Conservation (phyloP, 2,329 filamentous ascomycete species). For the Epichloe baconii region DNA sequence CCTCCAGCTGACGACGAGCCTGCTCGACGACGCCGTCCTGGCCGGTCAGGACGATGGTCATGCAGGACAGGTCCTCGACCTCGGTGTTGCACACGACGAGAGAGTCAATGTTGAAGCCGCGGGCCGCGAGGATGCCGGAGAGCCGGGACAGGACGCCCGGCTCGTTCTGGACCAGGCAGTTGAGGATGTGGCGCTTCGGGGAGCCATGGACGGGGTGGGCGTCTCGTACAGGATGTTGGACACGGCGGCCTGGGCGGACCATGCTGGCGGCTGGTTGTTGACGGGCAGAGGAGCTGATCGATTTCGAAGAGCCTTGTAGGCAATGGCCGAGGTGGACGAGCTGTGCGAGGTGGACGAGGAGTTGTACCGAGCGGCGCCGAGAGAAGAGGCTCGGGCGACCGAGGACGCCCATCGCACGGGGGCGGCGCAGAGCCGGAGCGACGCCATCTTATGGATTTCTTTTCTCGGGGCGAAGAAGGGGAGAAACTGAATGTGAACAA, state of each 20-base stretch:
- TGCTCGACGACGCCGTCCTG: conserved; percentile 97
- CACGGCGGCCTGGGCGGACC: conserved; percentile 88
- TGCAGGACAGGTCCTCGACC: conserved; percentile 89
- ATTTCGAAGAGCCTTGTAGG: conserved; percentile 93
- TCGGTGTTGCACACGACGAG: conserved; percentile 97
- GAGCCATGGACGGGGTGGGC: conserved; percentile 66
- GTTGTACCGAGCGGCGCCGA: conserved; percentile 22
- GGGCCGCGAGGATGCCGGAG: conserved; percentile 86
- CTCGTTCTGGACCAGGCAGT: conserved; percentile 98
- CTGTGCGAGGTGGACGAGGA: conserved; percentile 39
- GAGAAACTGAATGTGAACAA: no score
- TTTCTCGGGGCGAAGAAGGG: neutral
- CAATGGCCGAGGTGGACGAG: conserved; percentile 82
- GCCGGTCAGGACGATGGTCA: conserved; percentile 95
- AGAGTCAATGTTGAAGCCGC: conserved; percentile 98
- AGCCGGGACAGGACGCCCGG: conserved; percentile 93
- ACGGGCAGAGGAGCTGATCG: conserved; percentile 77
- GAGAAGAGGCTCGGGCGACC: conserved; percentile 14
- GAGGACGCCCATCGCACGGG: conserved; percentile 24
- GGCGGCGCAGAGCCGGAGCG: conserved; percentile 29
- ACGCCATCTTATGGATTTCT: conserved; percentile 25
- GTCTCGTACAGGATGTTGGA: conserved; percentile 99
- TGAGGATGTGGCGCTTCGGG: conserved; percentile 92
- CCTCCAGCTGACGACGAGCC: conserved; percentile 86
- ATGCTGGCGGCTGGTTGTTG: conserved; percentile 59